Evolutionary conservation across 805 yeast species (phyloP).

Genomic region (Blastobotrys mokoenaii): DNA sequence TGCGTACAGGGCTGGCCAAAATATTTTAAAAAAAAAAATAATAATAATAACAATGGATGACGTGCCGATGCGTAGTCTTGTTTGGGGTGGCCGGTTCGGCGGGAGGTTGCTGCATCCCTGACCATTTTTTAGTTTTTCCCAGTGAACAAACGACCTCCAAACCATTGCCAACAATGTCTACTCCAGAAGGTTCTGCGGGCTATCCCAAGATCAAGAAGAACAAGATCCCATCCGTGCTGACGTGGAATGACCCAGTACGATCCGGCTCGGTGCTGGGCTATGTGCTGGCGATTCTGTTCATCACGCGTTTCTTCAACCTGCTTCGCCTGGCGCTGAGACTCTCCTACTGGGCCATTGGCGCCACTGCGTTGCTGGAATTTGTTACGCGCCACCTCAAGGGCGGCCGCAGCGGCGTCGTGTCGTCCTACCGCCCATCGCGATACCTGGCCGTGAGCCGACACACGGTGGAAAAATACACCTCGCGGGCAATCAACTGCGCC

Average conservation of each 20-base stretch:
- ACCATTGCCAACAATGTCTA: no score
- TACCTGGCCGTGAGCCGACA: slow-evolving; percentile 31
- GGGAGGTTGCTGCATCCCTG: no score
- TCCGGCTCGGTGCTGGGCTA: slow-evolving; percentile 55
- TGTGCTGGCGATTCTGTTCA: slow-evolving; percentile 50
- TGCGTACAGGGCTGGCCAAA: no score
- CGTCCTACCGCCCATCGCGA: slow-evolving; percentile 63
- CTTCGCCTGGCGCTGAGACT: slow-evolving; percentile 29
- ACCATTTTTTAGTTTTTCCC: no score
- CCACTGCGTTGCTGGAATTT: slow-evolving; percentile 71
- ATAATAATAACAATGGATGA: no score
- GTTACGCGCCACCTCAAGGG: slow-evolving; percentile 67
- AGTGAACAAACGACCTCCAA: no score
- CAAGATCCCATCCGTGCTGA: slow-evolving; percentile 38
- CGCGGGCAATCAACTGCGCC: slow-evolving; percentile 16
- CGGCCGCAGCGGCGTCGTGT: slow-evolving; percentile 56
- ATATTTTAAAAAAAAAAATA: no score
- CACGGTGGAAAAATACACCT: slow-evolving; percentile 38
- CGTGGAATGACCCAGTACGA: slow-evolving; percentile 68
- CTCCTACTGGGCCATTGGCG: slow-evolving; percentile 47
- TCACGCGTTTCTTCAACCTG: slow-evolving; percentile 23
- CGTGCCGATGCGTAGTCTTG: no score
- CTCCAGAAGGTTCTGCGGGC: no score
- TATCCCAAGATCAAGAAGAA: neutral
- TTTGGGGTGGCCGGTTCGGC: no score